A percentile compares a stretch with the other conserved stretches of the same genome.
phyloP scores from a whole-genome alignment of 495 filamentous ascomycete species.

The Penicillium cosmopolitanum region DNA sequence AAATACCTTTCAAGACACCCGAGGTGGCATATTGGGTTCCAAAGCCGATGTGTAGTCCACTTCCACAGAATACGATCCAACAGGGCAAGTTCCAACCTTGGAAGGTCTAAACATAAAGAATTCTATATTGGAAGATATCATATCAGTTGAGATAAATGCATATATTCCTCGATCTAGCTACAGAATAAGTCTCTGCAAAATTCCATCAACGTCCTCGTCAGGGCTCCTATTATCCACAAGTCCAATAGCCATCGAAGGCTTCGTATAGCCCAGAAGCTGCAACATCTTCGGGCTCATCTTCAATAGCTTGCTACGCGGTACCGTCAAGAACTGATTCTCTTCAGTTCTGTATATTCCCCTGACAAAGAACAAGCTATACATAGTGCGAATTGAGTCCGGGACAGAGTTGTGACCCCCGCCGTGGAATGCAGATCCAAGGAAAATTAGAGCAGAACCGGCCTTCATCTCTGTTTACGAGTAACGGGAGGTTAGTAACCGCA shows the following conservation, averaged over 20 bases:
- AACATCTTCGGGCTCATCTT: conserved; percentile 4
- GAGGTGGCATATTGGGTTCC: background rate
- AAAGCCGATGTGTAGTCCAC: background rate
- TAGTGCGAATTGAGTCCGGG: background rate
- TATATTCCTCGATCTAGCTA: background rate
- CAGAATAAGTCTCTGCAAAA: background rate
- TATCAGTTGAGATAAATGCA: background rate
- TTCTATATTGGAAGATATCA: background rate
- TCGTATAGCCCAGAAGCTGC: background rate
- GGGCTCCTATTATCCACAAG: conserved; percentile 5
- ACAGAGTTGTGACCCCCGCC: conserved; percentile 1
- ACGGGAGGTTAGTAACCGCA: too few species aligned
- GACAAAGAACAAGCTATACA: conserved; percentile 4
- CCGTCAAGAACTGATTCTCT: conserved; percentile 6
- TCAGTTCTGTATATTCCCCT: conserved; percentile 1
- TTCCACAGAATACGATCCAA: background rate
- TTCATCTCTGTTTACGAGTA: background rate
- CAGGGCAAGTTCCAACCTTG: too few species aligned
- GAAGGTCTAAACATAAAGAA: background rate
- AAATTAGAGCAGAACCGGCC: background rate
- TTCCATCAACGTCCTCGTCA: background rate
- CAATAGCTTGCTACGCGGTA: background rate
- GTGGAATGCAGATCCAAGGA: conserved; percentile 4
- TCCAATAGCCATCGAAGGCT: background rate
- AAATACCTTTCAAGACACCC: too few species aligned